These are phyloP conservation scores for Bruguiera sexangula DNA, from an alignment of 345 rosid genomes.

Conservation along the genomic window DNA sequence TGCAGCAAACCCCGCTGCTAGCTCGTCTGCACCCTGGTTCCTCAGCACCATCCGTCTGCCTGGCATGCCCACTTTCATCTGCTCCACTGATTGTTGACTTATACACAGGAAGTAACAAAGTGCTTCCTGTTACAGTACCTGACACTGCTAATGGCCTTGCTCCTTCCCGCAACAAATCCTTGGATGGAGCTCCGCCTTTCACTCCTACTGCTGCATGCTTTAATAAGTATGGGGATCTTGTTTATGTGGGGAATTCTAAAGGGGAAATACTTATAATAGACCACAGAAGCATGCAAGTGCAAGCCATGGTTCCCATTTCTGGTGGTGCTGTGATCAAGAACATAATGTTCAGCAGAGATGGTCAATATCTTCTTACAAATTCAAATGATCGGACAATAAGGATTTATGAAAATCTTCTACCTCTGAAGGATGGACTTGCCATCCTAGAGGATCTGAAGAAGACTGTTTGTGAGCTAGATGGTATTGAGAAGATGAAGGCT, in stretches of 20 bases:
- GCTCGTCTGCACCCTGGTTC: constrained; percentile 91
- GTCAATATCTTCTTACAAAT: constrained; percentile 90
- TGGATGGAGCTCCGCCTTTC: constrained; percentile 61
- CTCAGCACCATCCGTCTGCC: constrained; percentile 68
- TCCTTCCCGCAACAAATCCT: constrained; percentile 62
- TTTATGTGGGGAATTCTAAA: constrained; percentile 89
- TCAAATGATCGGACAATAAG: constrained; percentile 89
- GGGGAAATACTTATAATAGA: constrained; percentile 93
- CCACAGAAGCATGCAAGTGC: constrained; percentile 55
- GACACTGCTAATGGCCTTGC: constrained; percentile 54
- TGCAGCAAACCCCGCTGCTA: constrained; percentile 75
- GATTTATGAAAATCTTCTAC: constrained; percentile 89
- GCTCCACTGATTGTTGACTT: constrained; percentile 91
- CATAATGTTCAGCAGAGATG: constrained; percentile 82
- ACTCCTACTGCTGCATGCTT: constrained; percentile 94
- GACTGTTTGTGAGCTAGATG: constrained; percentile 47
- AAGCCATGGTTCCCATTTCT: constrained; percentile 62
- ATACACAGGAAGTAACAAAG: constrained; percentile 52
- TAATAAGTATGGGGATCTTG: constrained; percentile 88
- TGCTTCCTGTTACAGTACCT: constrained; percentile 63
- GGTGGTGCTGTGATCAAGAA: constrained; percentile 79
- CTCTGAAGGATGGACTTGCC: constrained; percentile 55
- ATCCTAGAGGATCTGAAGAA: constrained; percentile 46
- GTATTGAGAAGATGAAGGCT: constrained; percentile 65
- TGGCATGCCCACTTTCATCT: constrained; percentile 91